Evolutionary conservation across 1,284 basidiomycete species (phyloP), one percentile per base, ranked within the genome.

Genomic region (Microbotryum lychnidis-dioicae): DNA sequence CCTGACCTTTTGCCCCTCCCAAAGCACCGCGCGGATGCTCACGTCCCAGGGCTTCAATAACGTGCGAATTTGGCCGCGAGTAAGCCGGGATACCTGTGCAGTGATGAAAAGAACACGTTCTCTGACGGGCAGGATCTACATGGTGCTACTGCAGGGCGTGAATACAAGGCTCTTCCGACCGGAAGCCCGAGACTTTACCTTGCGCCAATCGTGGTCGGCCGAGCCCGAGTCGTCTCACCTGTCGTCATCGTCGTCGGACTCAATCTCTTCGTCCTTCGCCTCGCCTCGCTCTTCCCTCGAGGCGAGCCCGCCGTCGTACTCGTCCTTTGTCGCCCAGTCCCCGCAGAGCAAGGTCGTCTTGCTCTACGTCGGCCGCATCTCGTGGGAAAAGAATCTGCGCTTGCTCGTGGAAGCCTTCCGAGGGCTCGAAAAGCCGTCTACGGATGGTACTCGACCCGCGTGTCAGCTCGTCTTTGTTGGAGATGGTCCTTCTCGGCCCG

Each of bases 301-400:
- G 71, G 20, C 73, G 62, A 23, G 74, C 71, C 2, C 60, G 68
- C 50, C 69, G 69, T 10, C 56, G 58, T 8, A 63, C 71, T 3
- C 57, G 63, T 4, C 63, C 67, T 48, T 31, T 49, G 5, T 54
- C 10, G 6, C 49, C 21, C 18, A n/a, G 20, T 44, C 46, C 42
- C 59, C 72, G 69, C 58, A 70, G 67, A 16, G 60, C 47, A 69
- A 67, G 37, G 53, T 70, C 21, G 75, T 76, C 37, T 67, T 77
- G 4, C 75, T 76, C 21, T 78, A 77, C 64, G 77, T 77, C 58
- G 76, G 75, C 27, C 72, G 75, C 23, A 73, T 78, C 50, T 79
- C 78, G 3, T 81, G 80, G 79, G 81, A 83, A 72, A 83, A 83
- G 74, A 83, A 83, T 69, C 77, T 83, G 3, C 74, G 78, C n/a